Percentiles rank a stretch among this genome's conserved stretches.
Conservation (phyloP, 1,284 basidiomycete species). For the Cutaneotrichosporon cavernicola region DNA sequence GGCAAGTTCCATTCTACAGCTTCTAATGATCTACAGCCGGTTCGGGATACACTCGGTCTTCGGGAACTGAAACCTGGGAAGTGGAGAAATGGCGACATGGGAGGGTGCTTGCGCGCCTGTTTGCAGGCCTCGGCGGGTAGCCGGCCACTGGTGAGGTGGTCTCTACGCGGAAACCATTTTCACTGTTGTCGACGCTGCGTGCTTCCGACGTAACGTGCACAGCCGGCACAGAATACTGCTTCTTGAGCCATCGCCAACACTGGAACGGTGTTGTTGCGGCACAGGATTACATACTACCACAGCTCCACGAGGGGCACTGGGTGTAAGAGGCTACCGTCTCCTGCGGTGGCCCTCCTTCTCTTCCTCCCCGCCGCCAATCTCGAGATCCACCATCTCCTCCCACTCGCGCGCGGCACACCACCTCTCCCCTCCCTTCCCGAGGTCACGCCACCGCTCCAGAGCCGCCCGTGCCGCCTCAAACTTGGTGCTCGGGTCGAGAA, state of each 20-base stretch:
- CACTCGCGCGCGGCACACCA: slow-evolving; percentile 42
- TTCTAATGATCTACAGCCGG: neutral
- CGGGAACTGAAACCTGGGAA: neutral
- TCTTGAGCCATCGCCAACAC: too few species aligned
- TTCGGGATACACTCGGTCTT: neutral
- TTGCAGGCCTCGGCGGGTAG: too few species aligned
- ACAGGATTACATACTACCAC: too few species aligned
- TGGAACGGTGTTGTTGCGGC: too few species aligned
- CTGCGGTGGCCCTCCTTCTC: neutral
- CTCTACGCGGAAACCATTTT: neutral
- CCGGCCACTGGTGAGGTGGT: neutral
- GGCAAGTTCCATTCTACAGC: neutral
- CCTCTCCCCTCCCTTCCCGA: slow-evolving; percentile 38
- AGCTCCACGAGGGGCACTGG: neutral
- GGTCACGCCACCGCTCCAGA: slow-evolving; percentile 46
- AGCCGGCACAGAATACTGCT: too few species aligned
- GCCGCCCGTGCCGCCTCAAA: slow-evolving; percentile 44
- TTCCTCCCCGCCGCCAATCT: slow-evolving; percentile 29
- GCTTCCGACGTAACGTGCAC: neutral
- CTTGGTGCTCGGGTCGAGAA: slow-evolving; percentile 32
- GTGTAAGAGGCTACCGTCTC: neutral
- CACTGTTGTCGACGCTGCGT: neutral
- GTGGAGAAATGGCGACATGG: too few species aligned
- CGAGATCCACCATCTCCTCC: slow-evolving; percentile 45
- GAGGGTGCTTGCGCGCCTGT: too few species aligned